Percentiles rank a stretch among this genome's conserved stretches.
Evolutionary conservation across 2,329 filamentous ascomycete genomes (phyloP).

Genomic region (Talaromyces amestolkiae): DNA sequence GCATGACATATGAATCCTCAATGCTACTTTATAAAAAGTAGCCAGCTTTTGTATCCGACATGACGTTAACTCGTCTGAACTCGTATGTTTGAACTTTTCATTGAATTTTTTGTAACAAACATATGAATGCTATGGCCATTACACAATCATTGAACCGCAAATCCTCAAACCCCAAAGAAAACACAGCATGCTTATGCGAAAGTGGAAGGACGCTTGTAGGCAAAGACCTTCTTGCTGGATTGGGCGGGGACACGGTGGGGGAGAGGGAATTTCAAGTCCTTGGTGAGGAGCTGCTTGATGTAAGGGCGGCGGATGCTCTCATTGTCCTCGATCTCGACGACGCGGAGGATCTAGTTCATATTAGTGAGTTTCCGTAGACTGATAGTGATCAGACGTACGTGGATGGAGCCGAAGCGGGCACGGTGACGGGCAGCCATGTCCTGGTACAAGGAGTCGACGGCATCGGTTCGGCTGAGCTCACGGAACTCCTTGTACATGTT

Average conservation of each 20-base stretch:
- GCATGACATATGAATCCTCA: conserved; percentile 27
- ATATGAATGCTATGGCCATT: conserved; percentile 43
- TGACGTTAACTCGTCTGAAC: background rate
- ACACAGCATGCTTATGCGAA: conserved; percentile 74
- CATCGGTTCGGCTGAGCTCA: conserved; percentile 93
- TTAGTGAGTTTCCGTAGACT: conserved; percentile 20
- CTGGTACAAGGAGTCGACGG: conserved; percentile 95
- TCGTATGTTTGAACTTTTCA: conserved; percentile 11
- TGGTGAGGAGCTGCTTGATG: conserved; percentile 96
- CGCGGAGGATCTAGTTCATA: conserved; percentile 79
- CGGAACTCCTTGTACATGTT: conserved; percentile 99
- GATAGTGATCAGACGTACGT: conserved; percentile 64
- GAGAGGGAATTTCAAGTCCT: conserved; percentile 96
- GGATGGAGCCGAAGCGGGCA: conserved; percentile 95
- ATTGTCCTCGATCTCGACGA: conserved; percentile 93
- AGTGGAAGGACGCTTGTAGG: conserved; percentile 88
- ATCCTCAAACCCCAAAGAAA: conserved; percentile 35
- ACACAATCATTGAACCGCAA: conserved; percentile 44
- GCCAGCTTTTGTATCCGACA: background rate
- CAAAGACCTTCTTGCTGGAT: conserved; percentile 85
- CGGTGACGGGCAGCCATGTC: conserved; percentile 99
- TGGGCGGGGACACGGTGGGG: conserved; percentile 90
- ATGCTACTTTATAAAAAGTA: background rate
- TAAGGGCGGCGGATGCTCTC: conserved; percentile 96
- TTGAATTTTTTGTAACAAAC: conserved; percentile 22